Percentiles rank a stretch among this genome's conserved stretches.
Evolutionary conservation across 768 basidiomycete species (phyloP).

Genomic region (Paxillus rubicundulus): DNA sequence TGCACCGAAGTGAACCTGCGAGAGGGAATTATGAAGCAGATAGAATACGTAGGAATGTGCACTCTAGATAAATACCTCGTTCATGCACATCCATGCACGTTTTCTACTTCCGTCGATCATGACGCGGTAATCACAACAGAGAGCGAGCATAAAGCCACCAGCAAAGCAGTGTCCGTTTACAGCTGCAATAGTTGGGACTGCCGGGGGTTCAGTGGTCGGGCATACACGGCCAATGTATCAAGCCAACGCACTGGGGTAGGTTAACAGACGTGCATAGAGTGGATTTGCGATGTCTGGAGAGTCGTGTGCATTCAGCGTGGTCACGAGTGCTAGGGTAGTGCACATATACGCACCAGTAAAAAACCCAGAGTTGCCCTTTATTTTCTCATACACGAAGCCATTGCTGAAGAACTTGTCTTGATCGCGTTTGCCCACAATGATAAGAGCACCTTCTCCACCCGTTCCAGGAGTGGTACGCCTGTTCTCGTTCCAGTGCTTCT

Average conservation of each 20-base stretch:
- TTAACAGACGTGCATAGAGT: slow-evolving; percentile 61
- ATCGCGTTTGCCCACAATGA: slow-evolving; percentile 69
- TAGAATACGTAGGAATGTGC: background rate
- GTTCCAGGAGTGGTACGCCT: slow-evolving; percentile 41
- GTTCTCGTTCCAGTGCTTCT: slow-evolving; percentile 64
- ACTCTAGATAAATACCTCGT: slow-evolving; percentile 53
- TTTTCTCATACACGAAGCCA: slow-evolving; percentile 63
- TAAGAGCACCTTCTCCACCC: slow-evolving; percentile 62
- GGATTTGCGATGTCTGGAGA: slow-evolving; percentile 70
- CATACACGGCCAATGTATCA: background rate
- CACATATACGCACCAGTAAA: slow-evolving; percentile 51
- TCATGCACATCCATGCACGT: slow-evolving; percentile 89
- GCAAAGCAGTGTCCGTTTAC: slow-evolving; percentile 88
- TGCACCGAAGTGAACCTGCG: slow-evolving; percentile 78
- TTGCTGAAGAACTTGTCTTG: slow-evolving; percentile 93
- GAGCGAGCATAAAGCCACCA: slow-evolving; percentile 72
- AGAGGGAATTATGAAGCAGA: background rate
- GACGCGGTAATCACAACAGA: slow-evolving; percentile 85
- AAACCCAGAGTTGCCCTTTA: slow-evolving; percentile 55
- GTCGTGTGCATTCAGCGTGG: slow-evolving; percentile 5
- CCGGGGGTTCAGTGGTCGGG: background rate
- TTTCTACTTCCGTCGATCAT: slow-evolving; percentile 80
- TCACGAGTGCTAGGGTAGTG: background rate
- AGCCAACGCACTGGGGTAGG: slow-evolving; percentile 64
- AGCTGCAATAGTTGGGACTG: slow-evolving; percentile 77